phyloP scores from a whole-genome alignment of 1,284 basidiomycete species.

The Boletus sp. region DNA sequence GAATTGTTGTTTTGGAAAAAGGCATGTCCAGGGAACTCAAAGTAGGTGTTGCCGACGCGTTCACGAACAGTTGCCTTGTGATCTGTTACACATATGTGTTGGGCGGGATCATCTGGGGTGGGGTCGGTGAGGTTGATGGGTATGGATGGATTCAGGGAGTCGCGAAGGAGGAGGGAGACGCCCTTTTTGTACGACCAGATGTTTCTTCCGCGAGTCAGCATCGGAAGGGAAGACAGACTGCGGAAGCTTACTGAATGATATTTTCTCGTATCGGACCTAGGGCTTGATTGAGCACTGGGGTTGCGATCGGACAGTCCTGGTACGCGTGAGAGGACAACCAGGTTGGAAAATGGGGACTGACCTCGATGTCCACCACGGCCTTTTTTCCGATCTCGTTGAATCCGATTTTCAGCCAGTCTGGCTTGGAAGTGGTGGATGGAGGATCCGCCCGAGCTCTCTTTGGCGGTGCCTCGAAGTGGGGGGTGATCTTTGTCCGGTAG shows the following conservation, averaged over 20 bases:
- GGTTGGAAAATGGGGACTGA: constrained; percentile 39
- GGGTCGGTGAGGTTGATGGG: constrained; percentile 3
- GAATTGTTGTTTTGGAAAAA: constrained; percentile 99
- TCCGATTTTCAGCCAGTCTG: constrained; percentile 81
- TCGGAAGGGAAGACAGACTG: too few relatives aligned
- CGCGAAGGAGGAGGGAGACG: too few relatives aligned
- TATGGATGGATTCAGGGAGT: constrained; percentile 62
- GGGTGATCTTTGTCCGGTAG: constrained; percentile 97
- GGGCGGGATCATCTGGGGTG: constrained; percentile 42
- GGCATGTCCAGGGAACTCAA: constrained; percentile 89
- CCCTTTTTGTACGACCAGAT: too few relatives aligned
- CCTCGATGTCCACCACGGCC: constrained; percentile 92
- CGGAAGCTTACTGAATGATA: constrained; percentile 76
- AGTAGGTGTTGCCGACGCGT: constrained; percentile 78
- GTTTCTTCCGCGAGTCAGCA: too few relatives aligned
- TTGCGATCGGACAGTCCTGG: constrained; percentile 94
- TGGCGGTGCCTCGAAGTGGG: constrained; percentile 89
- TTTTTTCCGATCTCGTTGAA: constrained; percentile 85
- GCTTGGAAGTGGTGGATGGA: constrained; percentile 42
- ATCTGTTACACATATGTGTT: constrained; percentile 79
- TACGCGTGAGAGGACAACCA: constrained; percentile 2
- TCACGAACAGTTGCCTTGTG: constrained; percentile 83
- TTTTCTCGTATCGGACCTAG: constrained; percentile 70
- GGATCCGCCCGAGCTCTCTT: constrained; percentile 50
- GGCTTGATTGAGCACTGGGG: too few relatives aligned